phyloP scores from a whole-genome alignment of 176 grass and related monocot genomes.

The Oryza meridionalis region DNA sequence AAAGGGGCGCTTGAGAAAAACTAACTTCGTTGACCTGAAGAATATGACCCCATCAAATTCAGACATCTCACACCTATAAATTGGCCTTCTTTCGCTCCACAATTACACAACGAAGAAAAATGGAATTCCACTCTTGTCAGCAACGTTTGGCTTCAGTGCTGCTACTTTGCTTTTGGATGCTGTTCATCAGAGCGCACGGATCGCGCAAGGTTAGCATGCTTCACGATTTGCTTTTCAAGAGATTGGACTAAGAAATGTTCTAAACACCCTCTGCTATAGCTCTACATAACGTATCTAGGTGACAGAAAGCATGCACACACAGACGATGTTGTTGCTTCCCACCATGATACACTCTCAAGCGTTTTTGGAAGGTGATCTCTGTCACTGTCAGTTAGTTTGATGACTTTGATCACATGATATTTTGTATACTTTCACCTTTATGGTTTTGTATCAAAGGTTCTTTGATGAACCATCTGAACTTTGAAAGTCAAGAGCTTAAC shows the following conservation, averaged over 20 bases:
- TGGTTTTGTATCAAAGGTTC: too few relatives aligned
- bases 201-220: conserved; percentile 20
- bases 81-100: neutral
- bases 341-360: conserved; percentile 48
- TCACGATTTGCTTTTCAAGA: neutral
- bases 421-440: too few relatives aligned
- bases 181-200: neutral
- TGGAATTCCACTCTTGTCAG: neutral
- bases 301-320: conserved; percentile 38
- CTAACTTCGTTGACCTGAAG: neutral
- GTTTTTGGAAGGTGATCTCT: conserved; percentile 34
- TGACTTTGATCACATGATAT: too few relatives aligned
- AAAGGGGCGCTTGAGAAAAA: neutral
- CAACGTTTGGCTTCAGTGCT: neutral
- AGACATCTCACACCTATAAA: neutral
- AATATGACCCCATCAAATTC: neutral
- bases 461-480: too few relatives aligned
- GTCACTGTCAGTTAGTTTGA: neutral
- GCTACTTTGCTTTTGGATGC: conserved; percentile 1
- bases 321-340: neutral
- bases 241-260: neutral
- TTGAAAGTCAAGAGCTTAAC: too few relatives aligned
- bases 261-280: conserved; percentile 5
- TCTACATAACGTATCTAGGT: conserved; percentile 42
- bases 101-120: neutral